phyloP scores from a whole-genome alignment of 208 protist genomes.

The Herpetomonas samuelpessoai region DNA sequence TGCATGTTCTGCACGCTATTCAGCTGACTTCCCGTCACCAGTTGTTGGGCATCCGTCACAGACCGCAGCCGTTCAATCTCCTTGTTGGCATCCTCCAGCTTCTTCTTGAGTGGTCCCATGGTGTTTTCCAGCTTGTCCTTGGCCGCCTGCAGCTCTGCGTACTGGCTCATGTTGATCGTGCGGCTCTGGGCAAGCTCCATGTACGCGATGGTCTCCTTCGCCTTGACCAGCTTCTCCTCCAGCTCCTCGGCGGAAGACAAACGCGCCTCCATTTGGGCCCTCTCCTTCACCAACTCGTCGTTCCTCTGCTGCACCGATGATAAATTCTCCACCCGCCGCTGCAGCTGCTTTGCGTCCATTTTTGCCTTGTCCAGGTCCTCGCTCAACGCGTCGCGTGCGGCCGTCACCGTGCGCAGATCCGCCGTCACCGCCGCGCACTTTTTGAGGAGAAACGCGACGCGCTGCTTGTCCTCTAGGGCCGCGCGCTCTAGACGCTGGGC shows the following conservation, averaged over 20 bases:
- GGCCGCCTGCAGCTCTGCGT: conserved; percentile 67
- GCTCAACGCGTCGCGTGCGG: conserved; percentile 38
- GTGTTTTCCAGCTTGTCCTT: conserved; percentile 71
- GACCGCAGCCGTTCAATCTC: conserved; percentile 59
- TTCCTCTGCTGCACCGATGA: conserved; percentile 29
- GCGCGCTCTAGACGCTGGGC: conserved; percentile 31
- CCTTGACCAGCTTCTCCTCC: conserved; percentile 78
- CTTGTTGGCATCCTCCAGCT: conserved; percentile 61
- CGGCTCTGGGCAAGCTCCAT: conserved; percentile 82
- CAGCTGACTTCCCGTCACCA: conserved; percentile 47
- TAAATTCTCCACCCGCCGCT: conserved; percentile 48
- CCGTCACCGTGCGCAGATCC: conserved; percentile 32
- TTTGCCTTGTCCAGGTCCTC: conserved; percentile 44
- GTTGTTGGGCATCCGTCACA: conserved; percentile 66
- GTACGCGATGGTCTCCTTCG: conserved; percentile 87
- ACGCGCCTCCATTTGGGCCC: conserved; percentile 51
- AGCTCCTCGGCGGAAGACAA: conserved; percentile 48
- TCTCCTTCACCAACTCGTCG: conserved; percentile 50
- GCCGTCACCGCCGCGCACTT: conserved; percentile 58
- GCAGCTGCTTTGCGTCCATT: conserved; percentile 47
- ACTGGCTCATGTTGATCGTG: conserved; percentile 82
- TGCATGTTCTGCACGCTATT: conserved; percentile 62
- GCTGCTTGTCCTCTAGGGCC: conserved; percentile 73
- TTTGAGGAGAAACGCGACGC: conserved; percentile 72
- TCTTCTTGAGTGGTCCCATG: conserved; percentile 59